Conservation (phyloP, 345 rosid genomes). For the Camelina sativa region DNA sequence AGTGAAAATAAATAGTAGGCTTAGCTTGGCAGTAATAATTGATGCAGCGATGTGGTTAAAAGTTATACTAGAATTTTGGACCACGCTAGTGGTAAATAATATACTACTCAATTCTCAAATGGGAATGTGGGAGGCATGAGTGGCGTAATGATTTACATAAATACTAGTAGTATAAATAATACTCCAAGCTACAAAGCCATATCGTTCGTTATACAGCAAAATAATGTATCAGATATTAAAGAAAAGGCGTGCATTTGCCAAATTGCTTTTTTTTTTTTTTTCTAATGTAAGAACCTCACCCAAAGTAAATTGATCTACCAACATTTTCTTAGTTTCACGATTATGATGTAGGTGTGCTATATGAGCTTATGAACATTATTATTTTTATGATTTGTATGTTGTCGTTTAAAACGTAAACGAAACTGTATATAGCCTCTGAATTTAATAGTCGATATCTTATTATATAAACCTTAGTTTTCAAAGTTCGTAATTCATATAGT, state of each 20-base stretch:
- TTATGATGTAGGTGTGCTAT: too few relatives aligned
- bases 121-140: constrained; percentile 47
- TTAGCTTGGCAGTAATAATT: constrained; percentile 42
- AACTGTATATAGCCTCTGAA: too few relatives aligned
- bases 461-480: too few relatives aligned
- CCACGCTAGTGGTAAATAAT: constrained; percentile 42
- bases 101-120: constrained; percentile 27
- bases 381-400: too few relatives aligned
- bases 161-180: too few relatives aligned
- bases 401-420: too few relatives aligned
- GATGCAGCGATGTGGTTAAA: constrained; percentile 36
- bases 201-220: constrained; percentile 3
- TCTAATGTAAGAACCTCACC: constrained; percentile 10
- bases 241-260: constrained; percentile 18
- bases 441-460: background rate
- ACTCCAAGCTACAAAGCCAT: constrained; percentile 34
- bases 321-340: background rate
- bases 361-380: too few relatives aligned
- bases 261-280: background rate
- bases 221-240: constrained; percentile 9
- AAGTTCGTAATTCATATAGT: too few relatives aligned
- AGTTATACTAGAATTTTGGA: constrained; percentile 37
- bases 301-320: constrained; percentile 11
- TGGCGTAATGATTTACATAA: constrained; percentile 43
- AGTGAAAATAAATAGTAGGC: constrained; percentile 33